phyloP scores from a whole-genome alignment of 1,139 yeast genomes.

The Pichia inconspicua region DNA sequence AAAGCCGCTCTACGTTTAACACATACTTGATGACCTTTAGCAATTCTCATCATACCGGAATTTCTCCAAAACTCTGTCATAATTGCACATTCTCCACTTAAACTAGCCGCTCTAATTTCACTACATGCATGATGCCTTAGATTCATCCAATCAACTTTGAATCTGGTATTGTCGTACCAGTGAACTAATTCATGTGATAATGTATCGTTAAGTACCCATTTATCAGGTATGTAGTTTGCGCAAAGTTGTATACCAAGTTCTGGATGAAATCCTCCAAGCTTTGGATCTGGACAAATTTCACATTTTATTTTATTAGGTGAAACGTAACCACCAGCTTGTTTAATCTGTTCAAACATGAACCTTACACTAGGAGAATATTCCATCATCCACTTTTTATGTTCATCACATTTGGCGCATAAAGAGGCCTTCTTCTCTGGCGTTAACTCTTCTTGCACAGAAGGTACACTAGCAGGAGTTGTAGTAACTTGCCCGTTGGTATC shows the following conservation, averaged over 20 bases:
- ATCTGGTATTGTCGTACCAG: conserved; percentile 84
- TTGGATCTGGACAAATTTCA: conserved; percentile 68
- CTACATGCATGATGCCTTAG: conserved; percentile 94
- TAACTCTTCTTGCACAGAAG: not conserved
- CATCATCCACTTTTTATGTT: conserved; percentile 72
- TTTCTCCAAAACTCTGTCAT: conserved; percentile 71
- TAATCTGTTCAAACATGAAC: conserved; percentile 81
- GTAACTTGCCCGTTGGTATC: conserved; percentile 2
- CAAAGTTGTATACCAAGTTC: conserved; percentile 79
- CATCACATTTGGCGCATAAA: conserved; percentile 56
- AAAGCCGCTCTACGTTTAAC: conserved; percentile 80
- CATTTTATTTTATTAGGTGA: conserved; percentile 53
- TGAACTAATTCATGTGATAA: conserved; percentile 90
- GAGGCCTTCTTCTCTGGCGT: conserved; percentile 7
- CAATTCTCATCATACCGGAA: conserved; percentile 43
- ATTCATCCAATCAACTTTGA: conserved; percentile 76
- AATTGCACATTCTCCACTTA: conserved; percentile 93
- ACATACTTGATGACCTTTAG: conserved; percentile 81
- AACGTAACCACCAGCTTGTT: conserved; percentile 54
- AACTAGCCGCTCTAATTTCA: conserved; percentile 85
- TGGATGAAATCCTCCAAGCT: conserved; percentile 89
- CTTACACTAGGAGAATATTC: conserved; percentile 76
- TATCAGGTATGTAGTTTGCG: conserved; percentile 70
- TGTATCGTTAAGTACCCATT: conserved; percentile 84
- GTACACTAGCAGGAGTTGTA: not conserved